Conservation (phyloP, 2,329 filamentous ascomycete species). For the Neoarthrinium moseri region DNA sequence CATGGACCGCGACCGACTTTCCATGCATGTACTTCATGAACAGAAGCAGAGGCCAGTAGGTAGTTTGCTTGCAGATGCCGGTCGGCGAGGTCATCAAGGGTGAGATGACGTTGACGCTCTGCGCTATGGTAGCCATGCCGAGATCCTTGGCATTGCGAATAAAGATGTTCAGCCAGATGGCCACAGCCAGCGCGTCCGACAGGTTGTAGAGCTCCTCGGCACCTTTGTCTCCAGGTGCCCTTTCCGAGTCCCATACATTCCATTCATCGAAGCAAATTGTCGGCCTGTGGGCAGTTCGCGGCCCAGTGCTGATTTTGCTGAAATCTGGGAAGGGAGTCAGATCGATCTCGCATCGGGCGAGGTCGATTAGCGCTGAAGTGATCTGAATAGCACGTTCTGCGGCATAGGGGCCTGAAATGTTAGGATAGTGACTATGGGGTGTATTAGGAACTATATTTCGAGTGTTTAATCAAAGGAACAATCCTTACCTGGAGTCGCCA, state of each 20-base stretch:
- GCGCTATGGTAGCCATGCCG: slow-evolving; percentile 78
- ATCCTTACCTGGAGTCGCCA: slow-evolving; percentile 1
- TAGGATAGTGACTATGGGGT: slow-evolving; percentile 5
- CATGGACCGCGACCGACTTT: slow-evolving; percentile 63
- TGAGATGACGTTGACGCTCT: slow-evolving; percentile 75
- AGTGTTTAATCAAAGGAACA: neutral
- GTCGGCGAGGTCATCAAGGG: slow-evolving; percentile 69
- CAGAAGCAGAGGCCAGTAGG: slow-evolving; percentile 71
- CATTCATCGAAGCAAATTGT: slow-evolving; percentile 83
- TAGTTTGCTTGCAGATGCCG: slow-evolving; percentile 69
- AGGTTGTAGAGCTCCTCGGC: slow-evolving; percentile 75
- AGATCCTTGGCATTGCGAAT: slow-evolving; percentile 68
- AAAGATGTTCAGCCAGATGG: slow-evolving; percentile 74
- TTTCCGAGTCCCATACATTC: slow-evolving; percentile 78
- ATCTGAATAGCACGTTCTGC: slow-evolving; percentile 76
- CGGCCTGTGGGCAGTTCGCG: slow-evolving; percentile 21
- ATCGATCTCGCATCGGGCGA: slow-evolving; percentile 68
- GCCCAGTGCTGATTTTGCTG: neutral
- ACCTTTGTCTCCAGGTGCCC: slow-evolving; percentile 68
- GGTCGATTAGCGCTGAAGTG: slow-evolving; percentile 66
- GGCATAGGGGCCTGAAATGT: slow-evolving; percentile 26
- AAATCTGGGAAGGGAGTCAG: slow-evolving; percentile 51
- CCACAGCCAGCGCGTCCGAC: slow-evolving; percentile 73
- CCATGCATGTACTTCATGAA: slow-evolving; percentile 75
- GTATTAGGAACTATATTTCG: too few species aligned